Evolutionary conservation across 306 rosid genomes (phyloP).

Genomic region (Vicia faba): DNA sequence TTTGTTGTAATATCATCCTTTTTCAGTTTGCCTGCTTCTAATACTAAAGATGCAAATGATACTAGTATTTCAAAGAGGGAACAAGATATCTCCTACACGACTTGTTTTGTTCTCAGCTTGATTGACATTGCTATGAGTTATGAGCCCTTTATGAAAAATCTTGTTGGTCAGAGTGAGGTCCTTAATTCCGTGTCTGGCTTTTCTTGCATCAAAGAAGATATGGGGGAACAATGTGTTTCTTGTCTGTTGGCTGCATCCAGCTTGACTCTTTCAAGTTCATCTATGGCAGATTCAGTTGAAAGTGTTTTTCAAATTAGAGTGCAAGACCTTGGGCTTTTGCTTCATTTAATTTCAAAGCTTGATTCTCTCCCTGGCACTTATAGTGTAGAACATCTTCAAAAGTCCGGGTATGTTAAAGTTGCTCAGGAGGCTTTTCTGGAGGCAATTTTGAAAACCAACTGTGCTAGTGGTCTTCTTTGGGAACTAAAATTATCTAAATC

Average conservation of each 20-base stretch:
- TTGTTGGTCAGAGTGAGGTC: constrained; percentile 45
- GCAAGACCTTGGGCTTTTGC: constrained; percentile 83
- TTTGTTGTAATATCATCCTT: constrained; percentile 62
- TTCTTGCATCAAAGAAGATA: constrained; percentile 55
- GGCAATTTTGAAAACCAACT: constrained; percentile 75
- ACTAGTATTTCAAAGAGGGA: constrained; percentile 43
- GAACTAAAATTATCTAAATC: constrained; percentile 77
- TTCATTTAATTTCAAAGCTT: constrained; percentile 50
- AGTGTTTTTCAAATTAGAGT: constrained; percentile 55
- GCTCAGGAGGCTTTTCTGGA: constrained; percentile 83
- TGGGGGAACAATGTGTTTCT: constrained; percentile 56
- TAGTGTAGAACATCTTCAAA: constrained; percentile 66
- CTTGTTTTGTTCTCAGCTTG: constrained; percentile 72
- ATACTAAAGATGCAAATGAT: constrained; percentile 48
- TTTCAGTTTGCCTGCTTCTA: constrained; percentile 55
- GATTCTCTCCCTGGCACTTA: constrained; percentile 55
- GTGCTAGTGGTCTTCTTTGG: constrained; percentile 77
- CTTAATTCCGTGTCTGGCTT: constrained; percentile 47
- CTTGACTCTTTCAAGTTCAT: constrained; percentile 69
- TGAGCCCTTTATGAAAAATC: constrained; percentile 72
- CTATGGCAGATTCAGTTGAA: constrained; percentile 49
- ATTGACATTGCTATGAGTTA: constrained; percentile 88
- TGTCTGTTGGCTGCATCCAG: constrained; percentile 92
- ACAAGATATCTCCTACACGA: constrained; percentile 38
- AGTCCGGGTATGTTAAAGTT: constrained; percentile 78